phyloP scores from a whole-genome alignment of 768 basidiomycete species.

The Chlorophyllum brunneum region DNA sequence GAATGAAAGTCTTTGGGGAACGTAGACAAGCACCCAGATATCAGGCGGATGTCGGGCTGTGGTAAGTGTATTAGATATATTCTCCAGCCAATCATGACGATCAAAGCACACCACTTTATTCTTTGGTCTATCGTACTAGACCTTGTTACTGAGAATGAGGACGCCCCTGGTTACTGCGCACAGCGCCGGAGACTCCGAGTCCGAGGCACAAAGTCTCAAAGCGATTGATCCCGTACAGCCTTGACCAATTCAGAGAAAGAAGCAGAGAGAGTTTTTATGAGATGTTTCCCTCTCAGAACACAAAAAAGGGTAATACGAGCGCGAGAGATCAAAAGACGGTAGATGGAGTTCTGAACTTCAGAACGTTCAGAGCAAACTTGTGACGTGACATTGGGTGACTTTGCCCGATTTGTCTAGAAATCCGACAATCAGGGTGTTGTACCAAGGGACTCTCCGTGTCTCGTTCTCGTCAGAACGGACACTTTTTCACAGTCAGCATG shows the following conservation, averaged over 20 bases:
- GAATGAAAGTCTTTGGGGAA: constrained; percentile 2
- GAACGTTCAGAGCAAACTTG: constrained; percentile 10
- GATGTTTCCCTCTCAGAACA: background rate
- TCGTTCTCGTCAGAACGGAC: background rate
- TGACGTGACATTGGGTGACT: constrained; percentile 14
- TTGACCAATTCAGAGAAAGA: constrained; percentile 3
- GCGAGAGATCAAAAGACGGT: background rate
- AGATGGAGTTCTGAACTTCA: constrained; percentile 10
- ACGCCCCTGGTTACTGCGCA: background rate
- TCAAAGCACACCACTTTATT: constrained; percentile 1
- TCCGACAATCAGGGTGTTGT: constrained; percentile 6
- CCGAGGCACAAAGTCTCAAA: background rate
- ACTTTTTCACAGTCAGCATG: background rate
- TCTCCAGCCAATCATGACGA: too few species aligned
- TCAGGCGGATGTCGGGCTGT: background rate
- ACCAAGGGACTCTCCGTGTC: background rate
- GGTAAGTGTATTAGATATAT: background rate
- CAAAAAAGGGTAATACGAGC: background rate
- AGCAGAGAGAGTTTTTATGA: background rate
- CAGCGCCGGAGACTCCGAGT: background rate
- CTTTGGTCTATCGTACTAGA: background rate
- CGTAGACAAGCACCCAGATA: constrained; percentile 5
- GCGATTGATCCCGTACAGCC: background rate
- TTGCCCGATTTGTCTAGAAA: constrained; percentile 7
- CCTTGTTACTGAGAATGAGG: background rate